phyloP scores from a whole-genome alignment of 1,284 basidiomycete genomes.

The Gymnopus androsaceus region DNA sequence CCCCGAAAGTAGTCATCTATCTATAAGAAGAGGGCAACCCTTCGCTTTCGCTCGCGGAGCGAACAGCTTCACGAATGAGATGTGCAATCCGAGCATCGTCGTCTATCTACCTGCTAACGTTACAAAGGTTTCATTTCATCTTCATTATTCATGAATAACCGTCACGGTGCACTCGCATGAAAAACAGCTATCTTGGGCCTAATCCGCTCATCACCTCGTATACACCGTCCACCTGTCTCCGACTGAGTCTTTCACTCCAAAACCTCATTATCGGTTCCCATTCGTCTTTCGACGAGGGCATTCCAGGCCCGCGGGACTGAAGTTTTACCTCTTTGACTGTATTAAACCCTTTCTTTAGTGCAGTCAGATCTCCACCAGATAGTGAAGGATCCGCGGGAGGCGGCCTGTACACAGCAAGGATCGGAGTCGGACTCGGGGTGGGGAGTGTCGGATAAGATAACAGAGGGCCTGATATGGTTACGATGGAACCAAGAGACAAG shows the following conservation, averaged over 20 bases:
- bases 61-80: too few species aligned
- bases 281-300: conserved; percentile 77
- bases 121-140: too few species aligned
- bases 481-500: conserved; percentile 59
- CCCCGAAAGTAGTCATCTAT: neutral
- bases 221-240: conserved; percentile 64
- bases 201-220: conserved; percentile 71
- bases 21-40: too few species aligned
- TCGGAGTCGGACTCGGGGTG: conserved; percentile 56
- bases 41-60: too few species aligned
- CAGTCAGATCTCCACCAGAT: conserved; percentile 43
- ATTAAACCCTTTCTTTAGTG: conserved; percentile 62
- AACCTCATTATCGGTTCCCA: conserved; percentile 86
- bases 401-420: conserved; percentile 63
- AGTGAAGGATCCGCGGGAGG: conserved; percentile 46
- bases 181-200: too few species aligned
- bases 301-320: conserved; percentile 49
- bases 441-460: conserved; percentile 73
- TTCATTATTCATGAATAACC: too few species aligned
- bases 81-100: too few species aligned
- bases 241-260: conserved; percentile 74
- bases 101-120: too few species aligned
- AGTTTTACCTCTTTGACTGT: conserved; percentile 50
- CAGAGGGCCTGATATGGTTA: conserved; percentile 71
- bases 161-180: too few species aligned